These are phyloP conservation scores for Aspergillus cejpii DNA, from an alignment of 2,329 filamentous ascomycete genomes.

Conservation along the genomic window DNA sequence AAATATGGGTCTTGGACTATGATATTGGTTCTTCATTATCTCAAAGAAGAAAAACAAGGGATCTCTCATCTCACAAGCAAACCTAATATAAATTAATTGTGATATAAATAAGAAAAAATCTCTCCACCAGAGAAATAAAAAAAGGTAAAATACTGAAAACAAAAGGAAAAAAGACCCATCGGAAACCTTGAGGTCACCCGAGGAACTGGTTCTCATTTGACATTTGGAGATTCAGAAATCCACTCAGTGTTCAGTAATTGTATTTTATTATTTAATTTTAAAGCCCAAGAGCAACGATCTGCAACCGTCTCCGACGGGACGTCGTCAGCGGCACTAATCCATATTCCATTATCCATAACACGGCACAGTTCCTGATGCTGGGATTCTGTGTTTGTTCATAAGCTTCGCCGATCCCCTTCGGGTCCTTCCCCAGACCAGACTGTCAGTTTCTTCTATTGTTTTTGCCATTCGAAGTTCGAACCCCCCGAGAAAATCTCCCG, in stretches of 20 bases:
- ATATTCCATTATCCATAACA: conserved; percentile 23
- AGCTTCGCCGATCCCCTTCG: conserved; percentile 41
- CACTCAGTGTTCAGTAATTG: conserved; percentile 2
- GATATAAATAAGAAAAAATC: background rate
- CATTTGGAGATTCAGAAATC: conserved; percentile 18
- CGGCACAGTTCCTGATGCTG: conserved; percentile 26
- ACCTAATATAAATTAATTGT: background rate
- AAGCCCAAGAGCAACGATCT: conserved; percentile 32
- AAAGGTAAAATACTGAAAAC: background rate
- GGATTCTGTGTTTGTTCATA: conserved; percentile 37
- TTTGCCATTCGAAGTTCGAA: background rate
- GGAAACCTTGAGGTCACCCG: conserved; percentile 23
- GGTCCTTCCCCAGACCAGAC: conserved; percentile 31
- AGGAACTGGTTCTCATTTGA: conserved; percentile 32
- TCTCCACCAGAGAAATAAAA: background rate
- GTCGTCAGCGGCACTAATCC: conserved; percentile 38
- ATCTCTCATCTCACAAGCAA: background rate
- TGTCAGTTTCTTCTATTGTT: conserved; percentile 1
- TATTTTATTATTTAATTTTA: conserved; percentile 1
- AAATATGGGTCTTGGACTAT: background rate
- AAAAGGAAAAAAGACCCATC: conserved; percentile 6
- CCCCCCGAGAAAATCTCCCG: background rate
- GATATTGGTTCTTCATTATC: background rate
- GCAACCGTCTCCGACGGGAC: conserved; percentile 36
- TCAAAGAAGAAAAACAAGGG: background rate